A percentile compares a stretch with the other conserved stretches of the same genome.
Conservation (phyloP, 1,139 yeast genomes). For the Candida sp. region DNA sequence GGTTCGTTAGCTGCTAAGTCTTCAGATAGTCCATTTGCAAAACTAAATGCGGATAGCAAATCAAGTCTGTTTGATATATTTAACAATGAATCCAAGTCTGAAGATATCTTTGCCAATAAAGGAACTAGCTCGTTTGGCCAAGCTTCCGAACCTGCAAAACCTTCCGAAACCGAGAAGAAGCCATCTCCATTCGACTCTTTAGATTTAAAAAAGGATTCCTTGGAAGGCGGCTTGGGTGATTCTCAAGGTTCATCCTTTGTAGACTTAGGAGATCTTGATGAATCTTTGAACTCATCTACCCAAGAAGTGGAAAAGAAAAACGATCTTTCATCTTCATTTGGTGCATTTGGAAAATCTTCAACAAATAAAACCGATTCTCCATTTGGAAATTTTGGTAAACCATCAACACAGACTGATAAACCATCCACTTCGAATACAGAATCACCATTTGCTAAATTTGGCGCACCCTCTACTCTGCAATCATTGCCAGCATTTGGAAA, state of each 20-base stretch:
- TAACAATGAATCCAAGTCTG: not conserved
- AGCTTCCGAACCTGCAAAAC: not conserved
- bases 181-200: slow-evolving; percentile 6
- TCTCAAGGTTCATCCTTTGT: not conserved
- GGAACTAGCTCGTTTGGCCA: not conserved
- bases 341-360: not conserved
- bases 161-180: not conserved
- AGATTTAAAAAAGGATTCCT: not conserved
- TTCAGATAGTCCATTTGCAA: slow-evolving; percentile 1
- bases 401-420: not conserved
- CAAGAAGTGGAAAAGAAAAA: not conserved
- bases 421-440: slow-evolving; percentile 1
- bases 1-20: not conserved
- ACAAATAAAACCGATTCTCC: not conserved
- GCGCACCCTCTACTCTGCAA: not conserved
- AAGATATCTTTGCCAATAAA: not conserved
- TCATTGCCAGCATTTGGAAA: not conserved
- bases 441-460: slow-evolving; percentile 5
- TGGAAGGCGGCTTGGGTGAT: not conserved
- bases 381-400: slow-evolving; percentile 7
- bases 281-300: not conserved
- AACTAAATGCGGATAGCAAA: not conserved
- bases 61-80: slow-evolving; percentile 9
- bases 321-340: not conserved
- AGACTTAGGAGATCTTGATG: not conserved